A percentile compares a stretch with the other conserved stretches of the same genome.
phyloP scores from a whole-genome alignment of 371 early-diverging fungal genomes.

The Haplosporangium sp. region DNA sequence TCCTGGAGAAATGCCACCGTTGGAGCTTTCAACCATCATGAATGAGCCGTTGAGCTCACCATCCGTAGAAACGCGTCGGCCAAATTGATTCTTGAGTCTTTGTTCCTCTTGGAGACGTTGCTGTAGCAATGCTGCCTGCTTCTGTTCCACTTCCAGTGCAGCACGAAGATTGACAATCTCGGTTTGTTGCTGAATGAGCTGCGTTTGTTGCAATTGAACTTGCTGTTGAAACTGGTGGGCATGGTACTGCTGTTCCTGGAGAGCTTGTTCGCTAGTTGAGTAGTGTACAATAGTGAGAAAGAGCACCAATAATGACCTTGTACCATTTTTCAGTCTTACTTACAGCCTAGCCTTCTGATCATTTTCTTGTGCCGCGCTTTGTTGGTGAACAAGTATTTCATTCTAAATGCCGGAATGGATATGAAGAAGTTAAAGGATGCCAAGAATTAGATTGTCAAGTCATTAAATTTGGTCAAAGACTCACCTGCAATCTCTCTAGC shows the following conservation, averaged over 20 bases:
- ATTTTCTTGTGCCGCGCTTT: conserved; percentile 23
- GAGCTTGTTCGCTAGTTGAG: conserved; percentile 21
- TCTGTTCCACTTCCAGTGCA: conserved; percentile 40
- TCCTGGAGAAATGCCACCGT: neutral
- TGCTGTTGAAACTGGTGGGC: conserved; percentile 36
- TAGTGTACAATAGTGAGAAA: neutral
- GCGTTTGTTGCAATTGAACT: conserved; percentile 45
- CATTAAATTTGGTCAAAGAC: neutral
- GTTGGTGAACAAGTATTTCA: conserved; percentile 19
- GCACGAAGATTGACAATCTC: conserved; percentile 48
- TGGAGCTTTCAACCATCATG: conserved; percentile 23
- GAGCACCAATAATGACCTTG: neutral
- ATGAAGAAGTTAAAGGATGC: neutral
- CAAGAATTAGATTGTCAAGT: too few relatives aligned
- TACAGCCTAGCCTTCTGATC: conserved; percentile 33
- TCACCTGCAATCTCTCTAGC: conserved; percentile 23
- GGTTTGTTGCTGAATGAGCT: conserved; percentile 47
- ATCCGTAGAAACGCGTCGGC: conserved; percentile 40
- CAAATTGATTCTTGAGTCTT: conserved; percentile 24
- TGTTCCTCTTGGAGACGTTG: conserved; percentile 37
- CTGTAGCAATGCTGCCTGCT: conserved; percentile 25
- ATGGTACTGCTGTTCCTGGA: conserved; percentile 45
- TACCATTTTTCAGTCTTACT: neutral
- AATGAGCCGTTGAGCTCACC: conserved; percentile 42
- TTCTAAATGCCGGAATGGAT: conserved; percentile 7